Conservation (phyloP, 768 basidiomycete genomes). For the Suillus decipiens region DNA sequence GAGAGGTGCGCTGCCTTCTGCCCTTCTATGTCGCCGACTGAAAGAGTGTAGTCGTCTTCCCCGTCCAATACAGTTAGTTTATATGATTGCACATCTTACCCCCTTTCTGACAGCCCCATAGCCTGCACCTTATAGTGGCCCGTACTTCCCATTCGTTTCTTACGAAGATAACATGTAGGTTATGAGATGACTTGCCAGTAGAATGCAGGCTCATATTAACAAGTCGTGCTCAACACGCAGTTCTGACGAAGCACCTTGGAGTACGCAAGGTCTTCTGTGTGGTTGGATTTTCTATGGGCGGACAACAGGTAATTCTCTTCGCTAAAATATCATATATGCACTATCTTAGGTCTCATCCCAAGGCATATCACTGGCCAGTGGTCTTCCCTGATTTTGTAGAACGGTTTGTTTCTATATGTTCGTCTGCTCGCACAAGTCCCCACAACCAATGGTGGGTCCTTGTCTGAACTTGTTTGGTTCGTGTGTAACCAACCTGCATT, state of each 20-base stretch:
- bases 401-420: constrained; percentile 47
- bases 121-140: constrained; percentile 58
- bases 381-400: constrained; percentile 58
- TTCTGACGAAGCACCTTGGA: constrained; percentile 48
- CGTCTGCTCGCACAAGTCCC: constrained; percentile 55
- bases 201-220: neutral
- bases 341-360: constrained; percentile 15
- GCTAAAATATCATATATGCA: constrained; percentile 18
- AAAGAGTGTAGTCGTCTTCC: constrained; percentile 50
- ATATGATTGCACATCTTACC: neutral
- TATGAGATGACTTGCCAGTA: neutral
- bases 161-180: constrained; percentile 61
- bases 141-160: constrained; percentile 57
- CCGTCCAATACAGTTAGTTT: constrained; percentile 55
- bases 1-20: constrained; percentile 43
- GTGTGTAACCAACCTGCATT: constrained; percentile 3
- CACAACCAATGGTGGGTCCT: constrained; percentile 53
- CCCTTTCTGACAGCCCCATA: constrained; percentile 19
- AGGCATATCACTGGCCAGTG: constrained; percentile 62
- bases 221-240: constrained; percentile 56
- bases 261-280: constrained; percentile 47
- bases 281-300: constrained; percentile 62
- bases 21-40: neutral
- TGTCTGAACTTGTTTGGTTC: neutral
- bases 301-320: constrained; percentile 41